phyloP scores from a whole-genome alignment of 169 alveolate genomes.

The Cryptosporidium andersoni region DNA sequence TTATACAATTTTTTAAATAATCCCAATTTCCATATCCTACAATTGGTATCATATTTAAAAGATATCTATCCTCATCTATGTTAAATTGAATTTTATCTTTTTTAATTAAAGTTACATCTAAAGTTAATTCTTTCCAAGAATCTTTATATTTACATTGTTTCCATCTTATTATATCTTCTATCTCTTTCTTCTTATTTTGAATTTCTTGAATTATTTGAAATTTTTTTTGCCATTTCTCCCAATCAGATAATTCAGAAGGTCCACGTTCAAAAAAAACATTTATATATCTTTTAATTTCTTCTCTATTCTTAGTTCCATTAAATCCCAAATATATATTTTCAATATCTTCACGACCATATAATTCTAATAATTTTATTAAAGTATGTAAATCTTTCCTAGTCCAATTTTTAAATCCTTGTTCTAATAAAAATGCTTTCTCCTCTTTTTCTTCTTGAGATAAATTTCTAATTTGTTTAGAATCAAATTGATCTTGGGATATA shows the following conservation, averaged over 20 bases:
- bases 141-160: conserved; percentile 1
- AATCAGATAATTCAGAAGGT: conserved; percentile 40
- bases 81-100: conserved; percentile 26
- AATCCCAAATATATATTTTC: background rate
- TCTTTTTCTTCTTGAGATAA: conserved; percentile 81
- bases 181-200: conserved; percentile 32
- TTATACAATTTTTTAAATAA: conserved; percentile 72
- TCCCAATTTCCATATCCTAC: conserved; percentile 84
- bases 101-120: conserved; percentile 31
- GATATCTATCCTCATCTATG: conserved; percentile 78
- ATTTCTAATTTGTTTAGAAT: conserved; percentile 74
- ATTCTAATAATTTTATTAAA: conserved; percentile 80
- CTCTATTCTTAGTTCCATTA: conserved; percentile 21
- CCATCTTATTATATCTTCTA: conserved; percentile 12
- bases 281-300: conserved; percentile 20
- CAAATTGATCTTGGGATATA: conserved; percentile 67
- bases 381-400: conserved; percentile 82
- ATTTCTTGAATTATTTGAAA: conserved; percentile 39
- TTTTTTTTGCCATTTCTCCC: conserved; percentile 30
- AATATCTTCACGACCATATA: conserved; percentile 76
- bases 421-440: conserved; percentile 78
- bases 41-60: conserved; percentile 73
- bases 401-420: conserved; percentile 86
- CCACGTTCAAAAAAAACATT: conserved; percentile 15
- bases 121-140: conserved; percentile 64